Evolutionary conservation across 805 yeast genomes (phyloP).

Genomic region (Teunomyces gatunensis): DNA sequence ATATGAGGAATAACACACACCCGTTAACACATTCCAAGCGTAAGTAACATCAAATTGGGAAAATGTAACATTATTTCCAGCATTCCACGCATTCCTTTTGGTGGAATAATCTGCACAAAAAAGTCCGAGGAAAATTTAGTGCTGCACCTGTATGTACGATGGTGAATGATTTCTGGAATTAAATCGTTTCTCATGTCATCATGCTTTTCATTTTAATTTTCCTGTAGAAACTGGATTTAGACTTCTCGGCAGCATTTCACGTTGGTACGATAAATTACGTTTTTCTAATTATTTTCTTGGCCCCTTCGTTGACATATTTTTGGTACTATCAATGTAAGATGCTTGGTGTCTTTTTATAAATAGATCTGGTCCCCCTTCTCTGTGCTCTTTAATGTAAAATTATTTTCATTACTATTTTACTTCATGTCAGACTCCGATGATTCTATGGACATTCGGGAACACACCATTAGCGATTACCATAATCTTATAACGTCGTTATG

Average conservation of each 20-base stretch:
- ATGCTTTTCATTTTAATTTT: not conserved
- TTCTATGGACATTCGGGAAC: slow-evolving; percentile 11
- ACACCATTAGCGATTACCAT: slow-evolving; percentile 19
- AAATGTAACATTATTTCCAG: not conserved
- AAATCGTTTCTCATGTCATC: slow-evolving; percentile 1
- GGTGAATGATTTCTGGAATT: not conserved
- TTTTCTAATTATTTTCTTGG: slow-evolving; percentile 2
- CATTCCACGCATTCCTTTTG: not conserved
- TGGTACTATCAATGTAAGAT: not conserved
- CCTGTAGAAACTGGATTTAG: not conserved
- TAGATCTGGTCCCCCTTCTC: slow-evolving; percentile 3
- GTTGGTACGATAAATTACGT: slow-evolving; percentile 3
- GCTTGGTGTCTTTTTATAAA: slow-evolving; percentile 3
- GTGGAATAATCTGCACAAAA: not conserved
- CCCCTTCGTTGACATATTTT: slow-evolving; percentile 2
- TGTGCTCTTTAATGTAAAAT: not conserved
- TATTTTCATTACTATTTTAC: not conserved
- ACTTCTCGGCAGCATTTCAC: slow-evolving; percentile 4
- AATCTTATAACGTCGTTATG: slow-evolving; percentile 18
- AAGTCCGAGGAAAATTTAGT: slow-evolving; percentile 1
- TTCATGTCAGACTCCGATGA: slow-evolving; percentile 19
- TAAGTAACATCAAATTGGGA: not conserved
- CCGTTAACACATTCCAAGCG: not conserved
- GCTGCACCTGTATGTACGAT: slow-evolving; percentile 3
- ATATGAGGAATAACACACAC: not conserved